Conservation (phyloP, 2,329 filamentous ascomycete species). For the Arthrobotrys conoides region DNA sequence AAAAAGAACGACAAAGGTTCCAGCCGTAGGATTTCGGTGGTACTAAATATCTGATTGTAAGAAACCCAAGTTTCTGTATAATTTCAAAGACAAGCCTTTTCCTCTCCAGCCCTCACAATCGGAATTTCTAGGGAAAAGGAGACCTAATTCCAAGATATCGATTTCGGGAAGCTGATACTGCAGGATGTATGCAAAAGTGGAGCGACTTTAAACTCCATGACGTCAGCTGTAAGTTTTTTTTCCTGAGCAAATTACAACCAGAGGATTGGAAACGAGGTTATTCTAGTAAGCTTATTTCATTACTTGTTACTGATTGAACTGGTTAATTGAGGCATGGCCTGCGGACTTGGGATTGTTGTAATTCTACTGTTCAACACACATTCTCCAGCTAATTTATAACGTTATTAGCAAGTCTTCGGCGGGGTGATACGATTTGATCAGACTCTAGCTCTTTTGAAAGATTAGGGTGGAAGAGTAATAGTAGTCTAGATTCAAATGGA, state of each 20-base stretch:
- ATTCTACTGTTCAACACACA: not conserved
- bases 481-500: too few species aligned
- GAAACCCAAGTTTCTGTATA: not conserved
- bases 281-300: not conserved
- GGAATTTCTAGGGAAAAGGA: conserved; percentile 9
- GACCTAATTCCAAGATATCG: not conserved
- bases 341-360: not conserved
- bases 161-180: not conserved
- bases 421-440: too few species aligned
- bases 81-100: not conserved
- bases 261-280: not conserved
- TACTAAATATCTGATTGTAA: conserved; percentile 2
- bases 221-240: conserved; percentile 2
- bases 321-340: not conserved
- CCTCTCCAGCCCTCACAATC: not conserved
- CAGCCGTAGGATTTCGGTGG: not conserved
- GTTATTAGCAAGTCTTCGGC: too few species aligned
- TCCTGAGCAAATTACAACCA: conserved; percentile 13
- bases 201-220: conserved; percentile 5
- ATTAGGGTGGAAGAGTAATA: too few species aligned
- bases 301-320: not conserved
- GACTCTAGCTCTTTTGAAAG: too few species aligned
- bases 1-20: conserved; percentile 1
- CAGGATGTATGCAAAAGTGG: conserved; percentile 17
- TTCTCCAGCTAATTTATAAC: not conserved